These are phyloP conservation scores for Pseudogymnoascus sp. DNA, from an alignment of 2,329 filamentous ascomycete species.

Conservation along the genomic window DNA sequence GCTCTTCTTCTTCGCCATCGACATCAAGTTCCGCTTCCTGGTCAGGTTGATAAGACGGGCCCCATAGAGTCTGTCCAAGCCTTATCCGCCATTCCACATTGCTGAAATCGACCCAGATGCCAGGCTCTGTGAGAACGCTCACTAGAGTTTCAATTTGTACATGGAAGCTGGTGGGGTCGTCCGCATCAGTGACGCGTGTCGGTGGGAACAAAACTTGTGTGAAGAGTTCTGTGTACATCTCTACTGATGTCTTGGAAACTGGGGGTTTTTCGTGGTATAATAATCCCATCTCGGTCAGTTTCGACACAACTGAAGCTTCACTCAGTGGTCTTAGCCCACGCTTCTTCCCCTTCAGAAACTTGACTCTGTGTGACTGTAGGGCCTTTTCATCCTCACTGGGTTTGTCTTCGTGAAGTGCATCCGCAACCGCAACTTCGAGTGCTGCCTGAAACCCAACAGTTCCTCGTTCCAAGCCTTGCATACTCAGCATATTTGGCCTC, in stretches of 20 bases:
- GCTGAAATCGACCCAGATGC: conserved; percentile 69
- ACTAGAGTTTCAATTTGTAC: conserved; percentile 65
- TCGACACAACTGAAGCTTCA: conserved; percentile 51
- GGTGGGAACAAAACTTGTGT: conserved; percentile 51
- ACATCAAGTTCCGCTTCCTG: conserved; percentile 47
- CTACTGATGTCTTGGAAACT: conserved; percentile 41
- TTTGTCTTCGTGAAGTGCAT: conserved; percentile 56
- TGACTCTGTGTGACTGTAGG: conserved; percentile 19
- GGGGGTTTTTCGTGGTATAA: conserved; percentile 46
- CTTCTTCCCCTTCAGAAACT: conserved; percentile 31
- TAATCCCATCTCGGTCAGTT: conserved; percentile 45
- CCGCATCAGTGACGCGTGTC: conserved; percentile 47
- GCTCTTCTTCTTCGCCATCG: conserved; percentile 36
- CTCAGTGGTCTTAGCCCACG: conserved; percentile 44
- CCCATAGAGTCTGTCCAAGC: conserved; percentile 67
- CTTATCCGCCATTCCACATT: conserved; percentile 69
- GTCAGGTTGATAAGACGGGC: conserved; percentile 40
- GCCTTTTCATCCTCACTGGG: conserved; percentile 30
- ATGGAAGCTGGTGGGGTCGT: conserved; percentile 55
- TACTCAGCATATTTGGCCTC: conserved; percentile 62
- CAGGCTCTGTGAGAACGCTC: conserved; percentile 55
- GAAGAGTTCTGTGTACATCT: conserved; percentile 58
- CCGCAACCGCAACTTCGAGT: conserved; percentile 57
- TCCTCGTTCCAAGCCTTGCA: conserved; percentile 64
- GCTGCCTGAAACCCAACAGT: conserved; percentile 64